These are phyloP conservation scores for Candolleomyces aberdarensis DNA, from an alignment of 768 basidiomycete species.

Conservation along the genomic window DNA sequence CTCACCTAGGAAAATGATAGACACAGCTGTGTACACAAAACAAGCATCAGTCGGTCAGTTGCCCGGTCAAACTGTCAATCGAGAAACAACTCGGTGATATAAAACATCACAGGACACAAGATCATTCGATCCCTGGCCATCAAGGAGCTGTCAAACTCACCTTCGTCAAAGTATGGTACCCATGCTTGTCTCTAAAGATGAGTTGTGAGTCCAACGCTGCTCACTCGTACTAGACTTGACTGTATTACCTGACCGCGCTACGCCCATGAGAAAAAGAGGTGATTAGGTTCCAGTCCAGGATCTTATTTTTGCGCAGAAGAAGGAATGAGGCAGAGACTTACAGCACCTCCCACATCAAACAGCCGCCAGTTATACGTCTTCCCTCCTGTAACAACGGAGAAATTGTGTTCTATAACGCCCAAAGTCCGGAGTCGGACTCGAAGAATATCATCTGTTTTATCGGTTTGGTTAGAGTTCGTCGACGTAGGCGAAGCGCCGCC, in stretches of 20 bases:
- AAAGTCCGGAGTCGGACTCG: slow-evolving; percentile 79
- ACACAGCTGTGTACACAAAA: slow-evolving; percentile 50
- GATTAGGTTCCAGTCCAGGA: neutral
- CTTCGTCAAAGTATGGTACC: slow-evolving; percentile 86
- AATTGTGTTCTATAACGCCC: slow-evolving; percentile 74
- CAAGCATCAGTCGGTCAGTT: slow-evolving; percentile 3
- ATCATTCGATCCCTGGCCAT: too few species aligned
- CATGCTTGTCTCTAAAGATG: slow-evolving; percentile 64
- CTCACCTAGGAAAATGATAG: slow-evolving; percentile 73
- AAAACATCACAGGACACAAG: too few species aligned
- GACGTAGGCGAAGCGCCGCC: neutral
- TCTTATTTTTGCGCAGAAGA: neutral
- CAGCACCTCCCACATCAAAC: slow-evolving; percentile 83
- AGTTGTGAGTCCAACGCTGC: slow-evolving; percentile 6
- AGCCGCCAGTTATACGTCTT: slow-evolving; percentile 71
- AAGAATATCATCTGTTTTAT: slow-evolving; percentile 62
- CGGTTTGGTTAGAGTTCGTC: neutral
- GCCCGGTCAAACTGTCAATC: neutral
- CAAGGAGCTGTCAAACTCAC: slow-evolving; percentile 31
- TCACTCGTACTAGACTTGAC: slow-evolving; percentile 15
- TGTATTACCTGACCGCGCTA: slow-evolving; percentile 57
- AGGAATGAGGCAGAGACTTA: slow-evolving; percentile 33
- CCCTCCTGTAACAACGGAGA: slow-evolving; percentile 63
- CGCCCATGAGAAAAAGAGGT: neutral
- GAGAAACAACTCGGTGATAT: neutral